These are phyloP conservation scores for Talaromyces wortmannii DNA, from an alignment of 495 filamentous ascomycete genomes.

Conservation along the genomic window DNA sequence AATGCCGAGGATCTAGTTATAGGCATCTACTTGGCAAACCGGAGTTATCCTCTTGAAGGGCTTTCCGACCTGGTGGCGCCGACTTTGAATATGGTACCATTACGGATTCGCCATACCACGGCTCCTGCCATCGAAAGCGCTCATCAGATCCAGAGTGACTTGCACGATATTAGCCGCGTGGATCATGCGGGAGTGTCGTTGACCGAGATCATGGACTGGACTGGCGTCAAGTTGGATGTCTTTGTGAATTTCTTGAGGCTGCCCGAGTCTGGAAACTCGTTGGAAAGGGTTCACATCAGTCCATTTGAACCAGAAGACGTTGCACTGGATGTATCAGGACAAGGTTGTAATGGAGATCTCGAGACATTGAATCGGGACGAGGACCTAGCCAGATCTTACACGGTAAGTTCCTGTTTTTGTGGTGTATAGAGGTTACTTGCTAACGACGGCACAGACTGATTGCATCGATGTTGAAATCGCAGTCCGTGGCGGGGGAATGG, in stretches of 20 bases:
- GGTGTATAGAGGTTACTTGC: neutral
- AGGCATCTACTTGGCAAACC: conserved; percentile 30
- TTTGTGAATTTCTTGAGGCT: conserved; percentile 31
- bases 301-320: neutral
- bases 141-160: conserved; percentile 20
- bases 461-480: conserved; percentile 29
- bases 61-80: conserved; percentile 20
- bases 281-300: neutral
- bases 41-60: conserved; percentile 19
- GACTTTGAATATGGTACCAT: conserved; percentile 29
- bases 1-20: conserved; percentile 11
- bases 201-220: conserved; percentile 27
- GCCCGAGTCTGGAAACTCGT: conserved; percentile 10
- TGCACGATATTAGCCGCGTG: conserved; percentile 21
- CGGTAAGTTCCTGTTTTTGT: neutral
- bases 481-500: conserved; percentile 19
- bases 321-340: neutral
- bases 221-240: conserved; percentile 23
- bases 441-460: conserved; percentile 11
- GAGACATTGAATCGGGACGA: neutral
- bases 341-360: too few relatives aligned
- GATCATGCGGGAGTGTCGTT: conserved; percentile 24
- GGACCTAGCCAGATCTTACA: neutral
- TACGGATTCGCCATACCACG: conserved; percentile 15
- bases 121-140: conserved; percentile 9